These are phyloP conservation scores for Ophiostoma fasciatum DNA, from an alignment of 2,329 filamentous ascomycete species.

Conservation along the genomic window DNA sequence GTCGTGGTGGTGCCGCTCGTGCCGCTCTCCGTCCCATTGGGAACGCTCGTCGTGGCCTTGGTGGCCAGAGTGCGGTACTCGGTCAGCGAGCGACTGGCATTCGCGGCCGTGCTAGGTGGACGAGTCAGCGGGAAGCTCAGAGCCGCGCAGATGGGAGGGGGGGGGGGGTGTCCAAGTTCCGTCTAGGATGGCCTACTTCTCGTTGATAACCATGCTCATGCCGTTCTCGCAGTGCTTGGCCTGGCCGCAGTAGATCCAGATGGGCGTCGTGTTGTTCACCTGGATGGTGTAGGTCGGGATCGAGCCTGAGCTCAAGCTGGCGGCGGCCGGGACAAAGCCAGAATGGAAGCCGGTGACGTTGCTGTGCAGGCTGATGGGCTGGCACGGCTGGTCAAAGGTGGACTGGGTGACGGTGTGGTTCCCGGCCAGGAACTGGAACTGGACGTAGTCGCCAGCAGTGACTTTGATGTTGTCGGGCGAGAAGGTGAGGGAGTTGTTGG, in stretches of 20 bases:
- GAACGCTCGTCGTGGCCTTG: constrained; percentile 23
- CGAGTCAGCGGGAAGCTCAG: constrained; percentile 1
- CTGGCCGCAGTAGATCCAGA: constrained; percentile 71
- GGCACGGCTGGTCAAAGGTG: constrained; percentile 33
- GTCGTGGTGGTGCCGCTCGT: constrained; percentile 8
- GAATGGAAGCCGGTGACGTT: constrained; percentile 48
- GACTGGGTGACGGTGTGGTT: constrained; percentile 76
- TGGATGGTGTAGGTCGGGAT: constrained; percentile 57
- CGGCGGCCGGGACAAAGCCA: constrained; percentile 49
- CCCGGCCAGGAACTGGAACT: constrained; percentile 50
- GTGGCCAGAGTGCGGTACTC: constrained; percentile 30
- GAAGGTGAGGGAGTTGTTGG: constrained; percentile 44
- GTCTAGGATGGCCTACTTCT: constrained; percentile 54
- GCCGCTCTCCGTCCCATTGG: constrained; percentile 13
- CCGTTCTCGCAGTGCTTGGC: constrained; percentile 58
- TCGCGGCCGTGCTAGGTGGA: constrained; percentile 30
- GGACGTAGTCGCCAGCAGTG: constrained; percentile 45
- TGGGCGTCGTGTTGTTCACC: constrained; percentile 52
- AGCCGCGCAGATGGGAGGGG: neutral
- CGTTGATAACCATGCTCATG: constrained; percentile 67
- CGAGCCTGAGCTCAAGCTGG: constrained; percentile 30
- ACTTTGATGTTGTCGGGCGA: constrained; percentile 52
- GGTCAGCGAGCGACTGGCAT: constrained; percentile 34
- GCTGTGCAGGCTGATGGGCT: constrained; percentile 25
- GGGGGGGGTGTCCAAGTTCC: too few relatives aligned